Evolutionary conservation across 148 eudicot genomes (phyloP).

Genomic region (Chenopodium berlandieri): DNA sequence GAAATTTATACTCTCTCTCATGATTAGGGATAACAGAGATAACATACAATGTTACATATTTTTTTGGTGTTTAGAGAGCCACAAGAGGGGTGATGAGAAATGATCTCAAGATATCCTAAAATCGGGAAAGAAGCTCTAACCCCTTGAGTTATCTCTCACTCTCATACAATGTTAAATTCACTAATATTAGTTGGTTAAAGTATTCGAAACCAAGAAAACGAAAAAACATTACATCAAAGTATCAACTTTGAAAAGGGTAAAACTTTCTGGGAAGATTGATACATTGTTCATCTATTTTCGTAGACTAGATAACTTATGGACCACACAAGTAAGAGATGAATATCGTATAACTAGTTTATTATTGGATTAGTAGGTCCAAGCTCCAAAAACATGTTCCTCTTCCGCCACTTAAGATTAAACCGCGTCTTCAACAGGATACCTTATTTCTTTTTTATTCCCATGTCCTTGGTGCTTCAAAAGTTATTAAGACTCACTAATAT

Average conservation of each 20-base stretch:
- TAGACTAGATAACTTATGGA: background rate
- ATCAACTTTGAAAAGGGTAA: background rate
- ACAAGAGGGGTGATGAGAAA: too few species aligned
- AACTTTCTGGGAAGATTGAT: background rate
- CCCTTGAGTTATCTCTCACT: too few species aligned
- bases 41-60: too few species aligned
- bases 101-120: too few species aligned
- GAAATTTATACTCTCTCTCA: too few species aligned
- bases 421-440: conserved; percentile 22
- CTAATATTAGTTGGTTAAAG: too few species aligned
- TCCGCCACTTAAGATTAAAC: conserved; percentile 16
- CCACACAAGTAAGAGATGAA: background rate
- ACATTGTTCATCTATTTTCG: background rate
- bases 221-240: too few species aligned
- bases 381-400: background rate
- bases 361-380: conserved; percentile 8
- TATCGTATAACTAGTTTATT: background rate
- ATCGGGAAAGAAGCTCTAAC: too few species aligned
- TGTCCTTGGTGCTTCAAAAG: conserved; percentile 11
- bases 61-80: too few species aligned
- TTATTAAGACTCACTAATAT: background rate
- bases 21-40: too few species aligned
- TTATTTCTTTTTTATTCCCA: background rate
- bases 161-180: too few species aligned
- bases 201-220: too few species aligned